These are phyloP conservation scores for Halteria grandinella DNA, from an alignment of 73 alveolate genomes.

Conservation along the genomic window DNA sequence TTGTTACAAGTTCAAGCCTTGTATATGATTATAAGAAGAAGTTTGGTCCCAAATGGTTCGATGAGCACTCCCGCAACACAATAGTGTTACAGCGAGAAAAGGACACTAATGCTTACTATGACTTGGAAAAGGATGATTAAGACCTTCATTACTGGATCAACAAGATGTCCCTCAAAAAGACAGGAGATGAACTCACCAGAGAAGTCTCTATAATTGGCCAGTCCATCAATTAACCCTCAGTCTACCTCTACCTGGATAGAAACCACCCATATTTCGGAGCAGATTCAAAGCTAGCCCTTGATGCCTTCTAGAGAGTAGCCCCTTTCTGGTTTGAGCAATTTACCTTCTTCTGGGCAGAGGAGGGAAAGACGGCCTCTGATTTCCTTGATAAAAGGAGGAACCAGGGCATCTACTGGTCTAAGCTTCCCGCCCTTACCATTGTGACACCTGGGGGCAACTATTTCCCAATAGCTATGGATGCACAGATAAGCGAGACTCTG, in stretches of 20 bases:
- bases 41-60: conserved; percentile 55
- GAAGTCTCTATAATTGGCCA: conserved; percentile 19
- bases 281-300: conserved; percentile 37
- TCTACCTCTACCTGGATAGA: conserved; percentile 27
- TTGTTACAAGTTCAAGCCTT: conserved; percentile 23
- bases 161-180: conserved; percentile 15
- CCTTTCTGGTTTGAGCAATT: conserved; percentile 25
- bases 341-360: conserved; percentile 21
- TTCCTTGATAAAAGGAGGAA: neutral
- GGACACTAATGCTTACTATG: conserved; percentile 25
- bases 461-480: conserved; percentile 27
- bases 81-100: conserved; percentile 52
- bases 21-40: conserved; percentile 32
- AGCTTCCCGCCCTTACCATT: conserved; percentile 10
- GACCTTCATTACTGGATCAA: conserved; percentile 56
- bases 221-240: neutral
- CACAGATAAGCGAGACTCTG: conserved; percentile 4
- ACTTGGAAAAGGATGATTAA: conserved; percentile 27
- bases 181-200: conserved; percentile 31
- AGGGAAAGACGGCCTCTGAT: no score
- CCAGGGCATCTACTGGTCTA: conserved; percentile 11
- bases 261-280: neutral
- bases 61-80: conserved; percentile 52
- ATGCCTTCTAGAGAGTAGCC: conserved; percentile 46
- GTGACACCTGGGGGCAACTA: conserved; percentile 7